These are phyloP conservation scores for Ehretia macrophylla DNA, from an alignment of 257 asterid species.

Conservation along the genomic window DNA sequence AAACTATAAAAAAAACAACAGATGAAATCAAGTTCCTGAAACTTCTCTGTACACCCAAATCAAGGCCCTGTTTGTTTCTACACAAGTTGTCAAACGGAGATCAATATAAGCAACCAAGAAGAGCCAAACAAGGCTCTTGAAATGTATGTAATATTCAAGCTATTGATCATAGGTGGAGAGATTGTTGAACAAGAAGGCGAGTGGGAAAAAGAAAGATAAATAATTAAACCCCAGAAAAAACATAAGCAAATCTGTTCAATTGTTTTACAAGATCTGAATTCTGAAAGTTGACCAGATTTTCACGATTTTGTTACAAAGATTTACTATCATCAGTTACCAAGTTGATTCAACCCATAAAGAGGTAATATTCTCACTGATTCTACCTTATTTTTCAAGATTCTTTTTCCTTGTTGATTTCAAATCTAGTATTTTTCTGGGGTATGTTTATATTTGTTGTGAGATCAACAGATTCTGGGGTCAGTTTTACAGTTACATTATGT, in stretches of 20 bases:
- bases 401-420: background rate
- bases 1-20: background rate
- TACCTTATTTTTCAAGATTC: background rate
- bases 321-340: background rate
- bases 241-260: background rate
- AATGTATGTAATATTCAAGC: constrained; percentile 77
- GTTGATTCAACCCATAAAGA: constrained; percentile 6
- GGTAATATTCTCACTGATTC: constrained; percentile 17
- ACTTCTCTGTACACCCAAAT: background rate
- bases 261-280: background rate
- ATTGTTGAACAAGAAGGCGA: constrained; percentile 76
- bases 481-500: too few relatives aligned
- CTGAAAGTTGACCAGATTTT: too few relatives aligned
- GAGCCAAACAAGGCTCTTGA: constrained; percentile 49
- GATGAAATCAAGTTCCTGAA: background rate
- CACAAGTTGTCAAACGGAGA: background rate
- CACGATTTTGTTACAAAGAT: background rate
- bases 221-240: too few relatives aligned
- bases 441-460: too few relatives aligned
- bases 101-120: background rate
- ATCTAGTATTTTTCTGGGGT: too few relatives aligned
- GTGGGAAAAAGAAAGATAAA: constrained; percentile 84
- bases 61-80: too few relatives aligned
- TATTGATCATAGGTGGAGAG: constrained; percentile 70
- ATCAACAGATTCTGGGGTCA: too few relatives aligned